Evolutionary conservation across 371 early-diverging fungal species (phyloP).

Genomic region (Smittium mucronatum): DNA sequence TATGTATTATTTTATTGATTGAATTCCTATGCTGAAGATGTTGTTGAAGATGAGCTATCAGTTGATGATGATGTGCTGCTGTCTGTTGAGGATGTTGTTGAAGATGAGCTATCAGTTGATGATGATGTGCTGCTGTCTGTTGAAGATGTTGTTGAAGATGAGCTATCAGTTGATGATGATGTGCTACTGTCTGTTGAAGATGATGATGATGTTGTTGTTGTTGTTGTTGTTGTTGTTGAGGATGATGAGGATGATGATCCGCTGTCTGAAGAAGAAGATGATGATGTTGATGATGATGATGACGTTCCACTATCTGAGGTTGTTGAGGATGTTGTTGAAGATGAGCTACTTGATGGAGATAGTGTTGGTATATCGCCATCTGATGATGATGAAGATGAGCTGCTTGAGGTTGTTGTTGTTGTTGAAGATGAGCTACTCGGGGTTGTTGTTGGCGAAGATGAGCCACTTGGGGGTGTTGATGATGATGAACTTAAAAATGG

Average conservation of each 20-base stretch:
- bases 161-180: too few species aligned
- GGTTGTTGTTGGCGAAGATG: too few species aligned
- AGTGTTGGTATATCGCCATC: slow-evolving; percentile 9
- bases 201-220: slow-evolving; percentile 14
- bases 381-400: slow-evolving; percentile 19
- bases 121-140: background rate
- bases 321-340: slow-evolving; percentile 13
- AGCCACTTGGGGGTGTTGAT: too few species aligned
- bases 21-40: too few species aligned
- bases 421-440: too few species aligned
- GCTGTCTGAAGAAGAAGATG: slow-evolving; percentile 9
- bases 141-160: slow-evolving; percentile 13
- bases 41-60: too few species aligned
- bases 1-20: too few species aligned
- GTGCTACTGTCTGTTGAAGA: too few species aligned
- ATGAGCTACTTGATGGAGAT: slow-evolving; percentile 16
- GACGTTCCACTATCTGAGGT: slow-evolving; percentile 12
- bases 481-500: too few species aligned
- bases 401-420: slow-evolving; percentile 16
- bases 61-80: too few species aligned
- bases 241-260: slow-evolving; percentile 13
- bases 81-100: too few species aligned
- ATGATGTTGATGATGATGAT: slow-evolving; percentile 7
- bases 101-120: background rate
- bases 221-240: slow-evolving; percentile 14